These are phyloP conservation scores for Kuraishia floccosa DNA, from an alignment of 805 yeast species.

Conservation along the genomic window DNA sequence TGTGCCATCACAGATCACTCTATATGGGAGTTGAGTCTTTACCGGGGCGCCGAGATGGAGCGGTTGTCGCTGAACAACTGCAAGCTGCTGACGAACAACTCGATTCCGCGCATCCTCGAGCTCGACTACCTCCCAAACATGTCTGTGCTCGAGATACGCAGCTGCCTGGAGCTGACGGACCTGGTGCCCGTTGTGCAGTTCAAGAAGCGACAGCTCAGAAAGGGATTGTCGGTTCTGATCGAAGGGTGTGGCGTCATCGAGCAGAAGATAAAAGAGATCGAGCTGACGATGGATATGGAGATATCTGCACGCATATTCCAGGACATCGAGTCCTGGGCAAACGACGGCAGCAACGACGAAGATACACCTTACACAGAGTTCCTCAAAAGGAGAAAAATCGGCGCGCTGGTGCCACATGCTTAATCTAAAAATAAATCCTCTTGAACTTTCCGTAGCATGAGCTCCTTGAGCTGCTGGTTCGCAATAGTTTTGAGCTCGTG, in stretches of 20 bases:
- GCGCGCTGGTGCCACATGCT: too few relatives aligned
- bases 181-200: slow-evolving; percentile 58
- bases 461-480: slow-evolving; percentile 1
- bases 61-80: slow-evolving; percentile 75
- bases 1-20: slow-evolving; percentile 68
- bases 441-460: slow-evolving; percentile 3
- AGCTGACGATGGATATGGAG: slow-evolving; percentile 41
- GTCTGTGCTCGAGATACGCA: slow-evolving; percentile 69
- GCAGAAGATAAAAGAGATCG: slow-evolving; percentile 46
- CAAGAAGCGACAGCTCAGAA: slow-evolving; percentile 36
- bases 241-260: slow-evolving; percentile 74
- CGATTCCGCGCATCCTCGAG: slow-evolving; percentile 36
- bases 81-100: slow-evolving; percentile 39
- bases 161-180: slow-evolving; percentile 43
- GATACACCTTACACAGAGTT: slow-evolving; percentile 6
- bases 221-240: slow-evolving; percentile 42
- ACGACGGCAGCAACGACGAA: slow-evolving; percentile 36
- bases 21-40: slow-evolving; percentile 67
- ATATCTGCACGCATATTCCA: slow-evolving; percentile 52
- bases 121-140: slow-evolving; percentile 42
- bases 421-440: slow-evolving; percentile 2
- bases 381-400: not conserved
- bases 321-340: slow-evolving; percentile 59
- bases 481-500: slow-evolving; percentile 1
- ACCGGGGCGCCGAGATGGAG: slow-evolving; percentile 38